Percentiles rank a stretch among this genome's conserved stretches.
These are phyloP conservation scores for Arthrobotrys iridis DNA, from an alignment of 2,329 filamentous ascomycete genomes.

Conservation along the genomic window DNA sequence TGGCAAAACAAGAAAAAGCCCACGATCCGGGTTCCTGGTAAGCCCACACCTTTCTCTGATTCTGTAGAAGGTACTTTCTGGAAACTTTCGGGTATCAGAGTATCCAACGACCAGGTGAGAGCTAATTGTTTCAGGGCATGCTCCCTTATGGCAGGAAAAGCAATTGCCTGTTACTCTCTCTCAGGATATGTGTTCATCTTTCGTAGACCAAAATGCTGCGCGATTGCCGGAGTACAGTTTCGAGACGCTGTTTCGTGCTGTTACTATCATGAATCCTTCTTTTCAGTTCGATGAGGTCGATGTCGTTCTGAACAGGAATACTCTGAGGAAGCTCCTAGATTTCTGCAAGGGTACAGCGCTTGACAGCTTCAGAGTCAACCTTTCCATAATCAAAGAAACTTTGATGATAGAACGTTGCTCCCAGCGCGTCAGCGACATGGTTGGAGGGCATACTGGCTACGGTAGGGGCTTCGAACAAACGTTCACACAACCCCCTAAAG, in stretches of 20 bases:
- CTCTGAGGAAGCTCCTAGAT: slow-evolving; percentile 58
- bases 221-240: slow-evolving; percentile 58
- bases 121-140: neutral
- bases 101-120: too few relatives aligned
- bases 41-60: neutral
- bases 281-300: slow-evolving; percentile 57
- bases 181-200: slow-evolving; percentile 5
- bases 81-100: too few relatives aligned
- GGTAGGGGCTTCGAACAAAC: slow-evolving; percentile 59
- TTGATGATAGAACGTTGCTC: slow-evolving; percentile 60
- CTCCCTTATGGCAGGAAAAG: neutral
- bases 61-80: neutral
- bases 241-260: slow-evolving; percentile 58
- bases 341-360: slow-evolving; percentile 57
- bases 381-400: slow-evolving; percentile 60
- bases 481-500: slow-evolving; percentile 56
- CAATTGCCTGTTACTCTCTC: neutral
- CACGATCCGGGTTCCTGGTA: slow-evolving; percentile 9
- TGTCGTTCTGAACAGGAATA: slow-evolving; percentile 59
- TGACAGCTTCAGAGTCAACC: slow-evolving; percentile 59
- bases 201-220: slow-evolving; percentile 59
- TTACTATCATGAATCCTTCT: slow-evolving; percentile 54
- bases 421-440: slow-evolving; percentile 40
- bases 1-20: slow-evolving; percentile 2
- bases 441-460: slow-evolving; percentile 56